These are phyloP conservation scores for Pichia pseudocactophila DNA, from an alignment of 805 yeast genomes.

Conservation along the genomic window DNA sequence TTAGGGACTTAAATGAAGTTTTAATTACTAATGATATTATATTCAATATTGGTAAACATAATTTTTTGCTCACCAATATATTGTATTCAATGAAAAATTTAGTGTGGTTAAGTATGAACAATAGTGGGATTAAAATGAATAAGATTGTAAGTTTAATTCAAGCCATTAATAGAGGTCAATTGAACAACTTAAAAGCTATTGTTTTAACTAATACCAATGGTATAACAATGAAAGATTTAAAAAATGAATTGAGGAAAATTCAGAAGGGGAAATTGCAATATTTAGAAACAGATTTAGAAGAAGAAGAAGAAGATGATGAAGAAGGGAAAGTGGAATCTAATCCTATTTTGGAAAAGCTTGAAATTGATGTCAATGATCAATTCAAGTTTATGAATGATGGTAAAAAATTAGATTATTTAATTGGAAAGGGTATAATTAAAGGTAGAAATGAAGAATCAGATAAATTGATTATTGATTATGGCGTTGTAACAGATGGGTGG, in stretches of 20 bases:
- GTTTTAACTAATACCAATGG: slow-evolving; percentile 6
- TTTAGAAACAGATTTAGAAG: slow-evolving; percentile 8
- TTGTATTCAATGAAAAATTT: slow-evolving; percentile 7
- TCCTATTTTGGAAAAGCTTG: not conserved
- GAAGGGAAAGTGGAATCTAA: no score
- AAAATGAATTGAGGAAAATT: slow-evolving; percentile 4
- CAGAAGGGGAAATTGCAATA: slow-evolving; percentile 8
- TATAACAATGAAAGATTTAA: slow-evolving; percentile 5
- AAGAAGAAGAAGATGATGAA: not conserved
- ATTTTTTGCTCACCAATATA: slow-evolving; percentile 4
- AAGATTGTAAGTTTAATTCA: slow-evolving; percentile 7
- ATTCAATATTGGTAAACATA: slow-evolving; percentile 4
- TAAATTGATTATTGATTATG: slow-evolving; percentile 6
- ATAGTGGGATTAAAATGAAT: not conserved
- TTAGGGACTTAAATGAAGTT: slow-evolving; percentile 6
- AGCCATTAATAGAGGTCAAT: slow-evolving; percentile 8
- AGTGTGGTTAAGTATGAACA: slow-evolving; percentile 8
- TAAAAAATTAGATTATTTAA: slow-evolving; percentile 6
- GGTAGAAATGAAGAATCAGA: not conserved
- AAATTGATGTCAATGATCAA: slow-evolving; percentile 1
- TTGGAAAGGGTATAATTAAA: not conserved
- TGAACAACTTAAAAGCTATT: slow-evolving; percentile 5
- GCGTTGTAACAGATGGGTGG: slow-evolving; percentile 7
- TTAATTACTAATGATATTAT: not conserved
- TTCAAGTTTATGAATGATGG: slow-evolving; percentile 10